Conservation (phyloP, 1,139 yeast genomes). For the Candida mesenterica region DNA sequence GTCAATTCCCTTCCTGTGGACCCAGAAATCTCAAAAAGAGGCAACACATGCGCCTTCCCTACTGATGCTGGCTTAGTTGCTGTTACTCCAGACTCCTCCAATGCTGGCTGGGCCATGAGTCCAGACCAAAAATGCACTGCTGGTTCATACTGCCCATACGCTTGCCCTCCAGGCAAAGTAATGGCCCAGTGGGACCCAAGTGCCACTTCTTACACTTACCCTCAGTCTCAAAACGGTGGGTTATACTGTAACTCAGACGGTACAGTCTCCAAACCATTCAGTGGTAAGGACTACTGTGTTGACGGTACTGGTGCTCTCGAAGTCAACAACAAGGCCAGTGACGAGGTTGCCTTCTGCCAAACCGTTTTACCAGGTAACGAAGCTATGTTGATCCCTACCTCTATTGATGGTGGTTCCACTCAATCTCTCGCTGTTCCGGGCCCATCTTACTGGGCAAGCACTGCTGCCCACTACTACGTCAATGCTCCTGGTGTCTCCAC, state of each 20-base stretch:
- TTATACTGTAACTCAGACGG: constrained; percentile 73
- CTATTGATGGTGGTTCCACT: constrained; percentile 44
- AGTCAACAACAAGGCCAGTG: constrained; percentile 53
- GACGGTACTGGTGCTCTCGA: constrained; percentile 73
- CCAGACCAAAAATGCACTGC: constrained; percentile 71
- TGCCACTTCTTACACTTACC: constrained; percentile 59
- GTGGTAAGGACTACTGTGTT: constrained; percentile 61
- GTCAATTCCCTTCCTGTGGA: constrained; percentile 27
- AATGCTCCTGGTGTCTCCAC: constrained; percentile 83
- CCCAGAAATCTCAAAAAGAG: constrained; percentile 20
- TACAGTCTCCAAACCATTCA: constrained; percentile 59
- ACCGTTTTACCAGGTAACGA: constrained; percentile 92
- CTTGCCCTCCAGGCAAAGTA: constrained; percentile 80
- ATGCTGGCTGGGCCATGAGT: constrained; percentile 89
- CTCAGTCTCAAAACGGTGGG: constrained; percentile 81
- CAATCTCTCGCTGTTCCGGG: constrained; percentile 80
- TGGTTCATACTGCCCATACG: constrained; percentile 83
- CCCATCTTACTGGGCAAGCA: constrained; percentile 64
- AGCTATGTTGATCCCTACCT: constrained; percentile 88
- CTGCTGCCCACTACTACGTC: constrained; percentile 85
- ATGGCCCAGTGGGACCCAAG: constrained; percentile 76
- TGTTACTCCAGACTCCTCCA: constrained; percentile 54
- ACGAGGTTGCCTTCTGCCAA: constrained; percentile 80
- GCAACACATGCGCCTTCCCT: constrained; percentile 65
- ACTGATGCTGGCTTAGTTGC: constrained; percentile 61